Conservation (phyloP, 129 eudicot species). For the Flaveria linearis region DNA sequence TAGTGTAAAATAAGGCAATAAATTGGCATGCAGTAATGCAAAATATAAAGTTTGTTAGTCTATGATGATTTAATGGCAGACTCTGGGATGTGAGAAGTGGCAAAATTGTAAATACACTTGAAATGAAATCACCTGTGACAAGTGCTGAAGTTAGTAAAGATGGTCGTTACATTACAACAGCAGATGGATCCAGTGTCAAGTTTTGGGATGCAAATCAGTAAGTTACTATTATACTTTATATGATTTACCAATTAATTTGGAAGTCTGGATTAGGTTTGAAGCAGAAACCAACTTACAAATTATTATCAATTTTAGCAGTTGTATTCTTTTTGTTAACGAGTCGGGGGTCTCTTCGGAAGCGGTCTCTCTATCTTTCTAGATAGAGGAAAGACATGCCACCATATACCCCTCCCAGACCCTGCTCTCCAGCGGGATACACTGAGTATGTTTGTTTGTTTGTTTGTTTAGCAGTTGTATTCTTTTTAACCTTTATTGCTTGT, state of each 20-base stretch:
- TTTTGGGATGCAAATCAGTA: constrained; percentile 96
- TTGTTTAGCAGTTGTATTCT: too few species aligned
- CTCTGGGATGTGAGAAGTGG: constrained; percentile 92
- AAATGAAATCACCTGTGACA: constrained; percentile 75
- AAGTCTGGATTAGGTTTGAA: too few species aligned
- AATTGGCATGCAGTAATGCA: background rate
- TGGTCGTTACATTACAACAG: constrained; percentile 83
- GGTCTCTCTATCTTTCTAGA: too few species aligned
- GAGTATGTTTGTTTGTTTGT: too few species aligned
- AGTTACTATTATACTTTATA: constrained; percentile 15
- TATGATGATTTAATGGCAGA: constrained; percentile 38
- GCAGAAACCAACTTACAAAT: background rate
- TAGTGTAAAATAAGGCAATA: constrained; percentile 6
- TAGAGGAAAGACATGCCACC: too few species aligned
- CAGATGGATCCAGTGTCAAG: constrained; percentile 75
- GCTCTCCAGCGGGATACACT: too few species aligned
- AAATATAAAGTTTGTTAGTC: background rate
- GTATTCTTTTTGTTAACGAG: too few species aligned
- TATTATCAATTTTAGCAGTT: background rate
- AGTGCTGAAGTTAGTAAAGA: constrained; percentile 86
- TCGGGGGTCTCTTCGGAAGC: too few species aligned
- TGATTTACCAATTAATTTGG: background rate
- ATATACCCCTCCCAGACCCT: too few species aligned
- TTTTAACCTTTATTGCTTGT: background rate
- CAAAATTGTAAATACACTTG: constrained; percentile 70